These are phyloP conservation scores for Clonostachys rhizophaga DNA, from an alignment of 2,329 filamentous ascomycete genomes.

Conservation along the genomic window DNA sequence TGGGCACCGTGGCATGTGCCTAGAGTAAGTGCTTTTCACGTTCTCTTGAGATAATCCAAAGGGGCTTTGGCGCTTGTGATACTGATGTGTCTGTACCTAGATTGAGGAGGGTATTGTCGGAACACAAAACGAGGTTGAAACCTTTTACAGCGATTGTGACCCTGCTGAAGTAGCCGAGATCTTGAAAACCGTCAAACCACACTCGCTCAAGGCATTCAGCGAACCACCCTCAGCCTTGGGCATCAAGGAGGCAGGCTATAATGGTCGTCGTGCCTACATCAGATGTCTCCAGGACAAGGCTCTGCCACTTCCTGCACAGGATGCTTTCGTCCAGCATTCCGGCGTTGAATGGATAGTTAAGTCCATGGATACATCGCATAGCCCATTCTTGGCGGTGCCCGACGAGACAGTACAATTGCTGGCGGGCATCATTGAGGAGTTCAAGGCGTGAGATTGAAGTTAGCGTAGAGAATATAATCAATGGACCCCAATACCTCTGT, in stretches of 20 bases:
- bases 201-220: no score
- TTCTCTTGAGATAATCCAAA: not conserved
- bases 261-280: constrained; percentile 16
- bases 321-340: constrained; percentile 9
- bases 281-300: constrained; percentile 14
- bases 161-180: constrained; percentile 7
- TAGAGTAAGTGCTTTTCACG: constrained; percentile 7
- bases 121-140: not conserved
- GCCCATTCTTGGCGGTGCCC: no score
- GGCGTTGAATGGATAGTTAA: constrained; percentile 1
- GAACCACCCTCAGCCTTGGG: constrained; percentile 10
- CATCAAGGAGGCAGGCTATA: constrained; percentile 17
- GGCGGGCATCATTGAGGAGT: no score
- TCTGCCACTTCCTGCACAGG: constrained; percentile 9
- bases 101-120: constrained; percentile 1
- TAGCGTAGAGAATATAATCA: no score
- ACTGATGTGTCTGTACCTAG: constrained; percentile 1
- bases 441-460: no score
- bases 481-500: no score
- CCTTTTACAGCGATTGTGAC: constrained; percentile 17
- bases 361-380: no score
- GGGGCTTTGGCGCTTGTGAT: not conserved
- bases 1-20: constrained; percentile 18
- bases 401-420: no score
- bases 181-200: constrained; percentile 1